Evolutionary conservation across 805 yeast species (phyloP).

Genomic region (Yarrowia sp.): DNA sequence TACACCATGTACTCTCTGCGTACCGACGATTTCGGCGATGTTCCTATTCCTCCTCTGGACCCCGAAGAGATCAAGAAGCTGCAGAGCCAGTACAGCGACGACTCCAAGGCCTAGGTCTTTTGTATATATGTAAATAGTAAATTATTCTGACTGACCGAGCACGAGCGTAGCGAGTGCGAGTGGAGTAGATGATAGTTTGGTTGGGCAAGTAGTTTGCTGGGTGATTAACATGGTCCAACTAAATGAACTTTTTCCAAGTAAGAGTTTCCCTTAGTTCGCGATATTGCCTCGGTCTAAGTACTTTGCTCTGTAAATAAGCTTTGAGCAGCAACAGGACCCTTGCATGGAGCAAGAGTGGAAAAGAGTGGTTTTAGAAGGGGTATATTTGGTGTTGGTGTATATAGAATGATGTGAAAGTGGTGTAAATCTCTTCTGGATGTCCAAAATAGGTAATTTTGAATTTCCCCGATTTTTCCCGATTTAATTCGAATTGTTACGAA

Average conservation of each 20-base stretch:
- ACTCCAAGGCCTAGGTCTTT: conserved; percentile 22
- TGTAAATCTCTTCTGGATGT: too few relatives aligned
- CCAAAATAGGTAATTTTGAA: neutral
- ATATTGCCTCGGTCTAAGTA: too few relatives aligned
- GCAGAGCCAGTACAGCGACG: conserved; percentile 6
- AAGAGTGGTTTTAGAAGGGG: too few relatives aligned
- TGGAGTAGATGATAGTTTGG: too few relatives aligned
- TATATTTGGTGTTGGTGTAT: too few relatives aligned
- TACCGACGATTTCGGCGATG: conserved; percentile 80
- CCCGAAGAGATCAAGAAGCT: conserved; percentile 51
- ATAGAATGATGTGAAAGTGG: too few relatives aligned
- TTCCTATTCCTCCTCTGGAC: conserved; percentile 89
- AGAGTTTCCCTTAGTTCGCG: too few relatives aligned
- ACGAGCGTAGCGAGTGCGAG: too few relatives aligned
- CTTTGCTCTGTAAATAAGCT: neutral
- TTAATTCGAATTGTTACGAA: neutral
- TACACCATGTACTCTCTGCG: conserved; percentile 38
- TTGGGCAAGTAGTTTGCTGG: too few relatives aligned
- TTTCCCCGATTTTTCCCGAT: neutral
- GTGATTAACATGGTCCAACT: too few relatives aligned
- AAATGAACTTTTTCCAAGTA: too few relatives aligned
- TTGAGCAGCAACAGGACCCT: conserved; percentile 5
- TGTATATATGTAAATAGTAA: conserved; percentile 22
- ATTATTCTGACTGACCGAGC: conserved; percentile 13
- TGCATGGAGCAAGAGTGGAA: neutral